Evolutionary conservation across 2,329 filamentous ascomycete species (phyloP).

Genomic region (Alternaria angustiovoidea): DNA sequence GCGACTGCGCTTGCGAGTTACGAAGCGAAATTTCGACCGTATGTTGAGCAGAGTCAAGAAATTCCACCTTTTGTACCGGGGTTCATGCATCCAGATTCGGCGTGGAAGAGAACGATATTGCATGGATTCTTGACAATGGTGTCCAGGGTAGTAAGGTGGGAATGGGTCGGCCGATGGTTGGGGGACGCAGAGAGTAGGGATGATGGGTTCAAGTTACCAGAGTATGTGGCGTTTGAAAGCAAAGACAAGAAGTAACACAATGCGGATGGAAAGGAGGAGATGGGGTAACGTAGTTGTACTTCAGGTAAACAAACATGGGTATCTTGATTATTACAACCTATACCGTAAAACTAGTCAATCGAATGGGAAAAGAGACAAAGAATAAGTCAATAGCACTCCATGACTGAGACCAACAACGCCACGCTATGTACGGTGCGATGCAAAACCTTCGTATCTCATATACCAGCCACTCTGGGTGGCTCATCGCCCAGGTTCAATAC

Average conservation of each 20-base stretch:
- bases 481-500: not conserved
- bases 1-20: not conserved
- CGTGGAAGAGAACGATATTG: not conserved
- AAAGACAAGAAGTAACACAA: not conserved
- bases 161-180: not conserved
- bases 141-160: constrained; percentile 1
- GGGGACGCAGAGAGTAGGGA: not conserved
- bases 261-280: not conserved
- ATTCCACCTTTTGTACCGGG: not conserved
- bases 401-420: not conserved
- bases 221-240: not conserved
- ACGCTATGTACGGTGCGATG: not conserved
- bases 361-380: not conserved
- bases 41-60: not conserved
- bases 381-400: not conserved
- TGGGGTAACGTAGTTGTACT: not conserved
- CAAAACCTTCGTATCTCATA: not conserved
- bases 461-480: not conserved
- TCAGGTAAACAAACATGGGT: not conserved
- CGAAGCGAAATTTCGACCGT: not conserved
- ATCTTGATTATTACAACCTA: not conserved
- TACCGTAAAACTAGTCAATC: not conserved
- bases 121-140: not conserved
- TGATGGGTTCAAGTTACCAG: not conserved
- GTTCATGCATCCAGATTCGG: not conserved